Evolutionary conservation across 2,329 filamentous ascomycete species (phyloP), one percentile per base, ranked within the genome.

Genomic region (Fusarium praegraminearum): DNA sequence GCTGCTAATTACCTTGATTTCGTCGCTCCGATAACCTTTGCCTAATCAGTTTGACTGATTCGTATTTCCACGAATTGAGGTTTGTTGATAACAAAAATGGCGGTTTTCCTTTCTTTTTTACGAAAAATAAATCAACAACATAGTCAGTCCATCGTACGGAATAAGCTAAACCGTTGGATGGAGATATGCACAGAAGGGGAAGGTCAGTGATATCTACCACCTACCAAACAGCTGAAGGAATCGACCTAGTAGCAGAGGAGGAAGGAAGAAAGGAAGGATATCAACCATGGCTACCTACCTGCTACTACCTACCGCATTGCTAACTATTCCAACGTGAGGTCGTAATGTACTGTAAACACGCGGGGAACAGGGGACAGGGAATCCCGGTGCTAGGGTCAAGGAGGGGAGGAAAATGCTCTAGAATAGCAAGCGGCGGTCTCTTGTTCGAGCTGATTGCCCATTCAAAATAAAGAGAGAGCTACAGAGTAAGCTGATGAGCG

Each of bases 111-210:
- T 33, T 59, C 28, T 49, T 36, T 20, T 36, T 15, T 33, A 16
- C n/a, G n/a, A 28, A 9, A 20, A 50, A 36, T 28, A 26, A 30
- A 30, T 20, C 5, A 26, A 50, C 9, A 11, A 51, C 20, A 16
- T 18, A 12, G 9, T 51, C 18, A 15, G 26, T 30, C 32, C 22
- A 40, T 41, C 38, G 22, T 35, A 35, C 26, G 7, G 5, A n/a
- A 24, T 28, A 33, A 36, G 47, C 28, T 52, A 38, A 20, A 33
- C 41, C 26, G 33, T 43, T 26, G 35, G 18, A 52, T 61, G 55
- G 63, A 45, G 49, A 55, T 65, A 50, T 66, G 62, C 63, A 66
- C 65, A 56, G 62, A 69, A 69, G 60, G 49, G 65, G 65, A 69
- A 69, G 65, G 65, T 69, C 46, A 61, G 20, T 33, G 24, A 28